Evolutionary conservation across 2,329 filamentous ascomycete genomes (phyloP).

Genomic region (Aspergillus proliferans): DNA sequence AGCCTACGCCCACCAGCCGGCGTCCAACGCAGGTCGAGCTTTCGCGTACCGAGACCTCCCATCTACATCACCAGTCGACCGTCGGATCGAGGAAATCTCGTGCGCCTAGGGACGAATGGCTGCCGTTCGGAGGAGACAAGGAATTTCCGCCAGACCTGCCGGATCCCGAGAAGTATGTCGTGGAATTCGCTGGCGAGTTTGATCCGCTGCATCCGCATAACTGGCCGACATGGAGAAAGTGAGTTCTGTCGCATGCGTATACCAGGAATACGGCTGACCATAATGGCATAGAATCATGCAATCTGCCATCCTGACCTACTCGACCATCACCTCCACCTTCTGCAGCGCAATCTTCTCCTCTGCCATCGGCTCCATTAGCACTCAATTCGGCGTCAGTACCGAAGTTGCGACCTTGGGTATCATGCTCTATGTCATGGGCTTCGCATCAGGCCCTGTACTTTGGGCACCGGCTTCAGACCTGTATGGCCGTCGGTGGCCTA

Average conservation of each 20-base stretch:
- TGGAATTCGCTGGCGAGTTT: constrained; percentile 47
- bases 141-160: constrained; percentile 38
- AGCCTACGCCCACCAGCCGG: constrained; percentile 9
- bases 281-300: constrained; percentile 10
- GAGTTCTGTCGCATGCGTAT: not conserved
- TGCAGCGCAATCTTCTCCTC: constrained; percentile 61
- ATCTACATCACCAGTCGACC: constrained; percentile 21
- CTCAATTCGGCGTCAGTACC: constrained; percentile 41
- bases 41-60: constrained; percentile 22
- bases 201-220: constrained; percentile 50
- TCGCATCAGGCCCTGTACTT: constrained; percentile 55
- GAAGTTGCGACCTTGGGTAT: constrained; percentile 44
- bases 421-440: constrained; percentile 47
- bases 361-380: constrained; percentile 51
- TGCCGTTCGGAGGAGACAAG: constrained; percentile 21
- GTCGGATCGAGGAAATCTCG: constrained; percentile 16
- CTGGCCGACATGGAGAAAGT: constrained; percentile 44
- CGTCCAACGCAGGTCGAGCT: constrained; percentile 20
- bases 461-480: constrained; percentile 60
- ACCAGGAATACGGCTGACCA: not conserved
- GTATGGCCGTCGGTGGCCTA: constrained; percentile 51
- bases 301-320: constrained; percentile 32
- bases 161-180: constrained; percentile 48
- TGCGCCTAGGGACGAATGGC: constrained; percentile 18
- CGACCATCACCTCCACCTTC: constrained; percentile 48